These are phyloP conservation scores for Monascus ruber DNA, from an alignment of 2,329 filamentous ascomycete species.

Conservation along the genomic window DNA sequence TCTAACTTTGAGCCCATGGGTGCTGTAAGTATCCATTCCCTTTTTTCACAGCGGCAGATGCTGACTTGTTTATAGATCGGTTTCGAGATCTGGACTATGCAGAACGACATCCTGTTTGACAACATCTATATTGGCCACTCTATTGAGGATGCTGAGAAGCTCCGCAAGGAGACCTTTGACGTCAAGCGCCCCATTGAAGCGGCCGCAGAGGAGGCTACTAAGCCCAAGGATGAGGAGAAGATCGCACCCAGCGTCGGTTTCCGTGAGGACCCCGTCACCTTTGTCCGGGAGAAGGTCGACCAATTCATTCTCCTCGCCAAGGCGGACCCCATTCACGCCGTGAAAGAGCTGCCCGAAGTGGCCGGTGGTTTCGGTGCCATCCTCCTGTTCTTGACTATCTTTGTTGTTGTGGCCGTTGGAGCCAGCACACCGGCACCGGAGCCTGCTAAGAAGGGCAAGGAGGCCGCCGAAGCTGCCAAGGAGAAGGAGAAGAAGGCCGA, in stretches of 20 bases:
- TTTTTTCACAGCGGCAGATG: conserved; percentile 2
- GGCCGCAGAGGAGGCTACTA: conserved; percentile 63
- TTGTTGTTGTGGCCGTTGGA: conserved; percentile 57
- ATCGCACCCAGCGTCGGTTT: conserved; percentile 66
- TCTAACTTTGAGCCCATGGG: conserved; percentile 97
- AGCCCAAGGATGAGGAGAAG: conserved; percentile 66
- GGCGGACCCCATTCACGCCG: conserved; percentile 69
- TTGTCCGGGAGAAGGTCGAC: conserved; percentile 83
- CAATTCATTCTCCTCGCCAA: conserved; percentile 79
- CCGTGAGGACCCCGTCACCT: conserved; percentile 78
- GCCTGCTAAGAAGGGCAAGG: conserved; percentile 60
- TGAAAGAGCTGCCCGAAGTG: conserved; percentile 85
- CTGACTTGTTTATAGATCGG: conserved; percentile 54
- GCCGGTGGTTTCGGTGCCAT: conserved; percentile 67
- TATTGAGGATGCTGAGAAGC: conserved; percentile 76
- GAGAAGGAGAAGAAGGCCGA: conserved; percentile 54
- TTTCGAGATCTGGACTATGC: conserved; percentile 99
- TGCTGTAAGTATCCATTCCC: conserved; percentile 54
- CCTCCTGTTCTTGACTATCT: conserved; percentile 55
- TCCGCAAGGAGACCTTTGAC: conserved; percentile 81
- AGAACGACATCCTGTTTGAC: conserved; percentile 96
- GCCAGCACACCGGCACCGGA: conserved; percentile 52
- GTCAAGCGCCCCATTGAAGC: conserved; percentile 77
- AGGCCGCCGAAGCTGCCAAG: conserved; percentile 54
- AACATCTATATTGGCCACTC: conserved; percentile 99